Evolutionary conservation across 2,329 filamentous ascomycete species (phyloP).

Genomic region (Colletotrichum spaethianum): DNA sequence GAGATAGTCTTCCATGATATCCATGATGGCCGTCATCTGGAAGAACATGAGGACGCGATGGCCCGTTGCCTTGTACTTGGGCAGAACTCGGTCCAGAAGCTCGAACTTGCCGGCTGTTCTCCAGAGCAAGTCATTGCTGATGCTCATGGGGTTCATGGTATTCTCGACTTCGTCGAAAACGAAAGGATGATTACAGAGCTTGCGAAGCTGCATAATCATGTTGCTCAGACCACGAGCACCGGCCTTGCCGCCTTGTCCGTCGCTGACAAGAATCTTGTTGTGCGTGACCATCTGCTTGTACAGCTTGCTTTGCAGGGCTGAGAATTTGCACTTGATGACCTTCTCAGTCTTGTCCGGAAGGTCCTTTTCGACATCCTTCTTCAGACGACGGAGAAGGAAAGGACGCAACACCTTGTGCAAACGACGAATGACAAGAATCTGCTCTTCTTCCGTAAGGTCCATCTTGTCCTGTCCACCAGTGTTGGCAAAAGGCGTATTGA

Average conservation of each 20-base stretch:
- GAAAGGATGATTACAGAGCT: conserved; percentile 99
- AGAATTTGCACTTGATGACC: conserved; percentile 99
- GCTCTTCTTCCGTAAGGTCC: conserved; percentile 99
- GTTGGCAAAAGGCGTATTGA: conserved; percentile 99
- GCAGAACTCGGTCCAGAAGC: conserved; percentile 89
- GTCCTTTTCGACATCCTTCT: conserved; percentile 99
- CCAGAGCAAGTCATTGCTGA: conserved; percentile 95
- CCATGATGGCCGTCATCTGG: conserved; percentile 99
- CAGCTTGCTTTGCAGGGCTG: conserved; percentile 89
- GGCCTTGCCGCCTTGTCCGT: conserved; percentile 95
- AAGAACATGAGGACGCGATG: conserved; percentile 99
- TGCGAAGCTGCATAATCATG: conserved; percentile 99
- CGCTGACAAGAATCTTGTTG: conserved; percentile 94
- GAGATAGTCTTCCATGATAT: conserved; percentile 99
- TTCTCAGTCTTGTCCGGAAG: conserved; percentile 98
- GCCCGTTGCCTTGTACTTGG: conserved; percentile 91
- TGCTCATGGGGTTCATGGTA: conserved; percentile 91
- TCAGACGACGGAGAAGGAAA: conserved; percentile 97
- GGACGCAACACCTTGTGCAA: conserved; percentile 97
- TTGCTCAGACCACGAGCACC: conserved; percentile 96
- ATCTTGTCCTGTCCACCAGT: conserved; percentile 98
- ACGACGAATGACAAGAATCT: conserved; percentile 97
- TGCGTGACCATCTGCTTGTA: conserved; percentile 98
- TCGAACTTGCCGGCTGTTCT: conserved; percentile 98
- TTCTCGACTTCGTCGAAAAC: conserved; percentile 99